Evolutionary conservation across 768 basidiomycete species (phyloP).

Genomic region (Pleurotus platypus): DNA sequence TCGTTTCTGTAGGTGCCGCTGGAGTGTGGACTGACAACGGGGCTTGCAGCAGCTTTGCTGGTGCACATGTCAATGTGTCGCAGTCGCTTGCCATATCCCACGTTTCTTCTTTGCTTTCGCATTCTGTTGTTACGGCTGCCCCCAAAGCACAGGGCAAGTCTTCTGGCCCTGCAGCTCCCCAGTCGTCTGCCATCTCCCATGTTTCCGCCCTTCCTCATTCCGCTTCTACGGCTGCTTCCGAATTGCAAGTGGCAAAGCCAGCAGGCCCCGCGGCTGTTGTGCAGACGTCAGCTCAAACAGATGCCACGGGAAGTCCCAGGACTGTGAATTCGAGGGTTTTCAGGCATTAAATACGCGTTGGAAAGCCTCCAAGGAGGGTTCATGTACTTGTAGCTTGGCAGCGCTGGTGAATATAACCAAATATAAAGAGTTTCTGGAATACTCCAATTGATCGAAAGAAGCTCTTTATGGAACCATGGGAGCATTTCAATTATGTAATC

Average conservation of each 20-base stretch:
- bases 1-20: slow-evolving; percentile 18
- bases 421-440: no score
- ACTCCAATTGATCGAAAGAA: no score
- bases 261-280: background rate
- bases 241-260: no score
- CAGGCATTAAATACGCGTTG: background rate
- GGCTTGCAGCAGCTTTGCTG: slow-evolving; percentile 17
- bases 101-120: background rate
- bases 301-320: background rate
- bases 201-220: background rate
- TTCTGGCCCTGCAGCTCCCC: no score
- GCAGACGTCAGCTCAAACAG: background rate
- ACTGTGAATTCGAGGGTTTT: background rate
- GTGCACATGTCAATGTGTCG: background rate
- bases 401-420: no score
- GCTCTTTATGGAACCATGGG: no score
- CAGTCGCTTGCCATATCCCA: background rate
- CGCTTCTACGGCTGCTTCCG: background rate
- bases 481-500: background rate
- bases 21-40: slow-evolving; percentile 33
- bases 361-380: background rate
- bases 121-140: background rate
- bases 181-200: background rate
- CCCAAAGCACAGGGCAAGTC: background rate
- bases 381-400: background rate